Evolutionary conservation across 2,329 filamentous ascomycete genomes (phyloP).

Genomic region (Epichloe sylvatica): DNA sequence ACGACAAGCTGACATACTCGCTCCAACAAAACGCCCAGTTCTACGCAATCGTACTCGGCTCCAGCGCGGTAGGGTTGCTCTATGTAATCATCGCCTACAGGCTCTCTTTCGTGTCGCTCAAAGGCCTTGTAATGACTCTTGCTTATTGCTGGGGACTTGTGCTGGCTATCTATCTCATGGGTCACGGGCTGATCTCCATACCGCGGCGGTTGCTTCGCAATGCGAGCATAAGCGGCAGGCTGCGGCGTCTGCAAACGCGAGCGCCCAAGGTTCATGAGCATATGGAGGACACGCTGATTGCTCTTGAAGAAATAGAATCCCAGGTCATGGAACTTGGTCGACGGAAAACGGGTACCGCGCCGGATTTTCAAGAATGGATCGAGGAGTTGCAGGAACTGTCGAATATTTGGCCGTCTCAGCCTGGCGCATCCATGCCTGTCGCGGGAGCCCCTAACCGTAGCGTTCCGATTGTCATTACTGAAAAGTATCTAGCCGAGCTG

Average conservation of each 20-base stretch:
- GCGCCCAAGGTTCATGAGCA: conserved; percentile 78
- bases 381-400: conserved; percentile 77
- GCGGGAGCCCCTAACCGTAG: conserved; percentile 30
- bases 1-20: conserved; percentile 69
- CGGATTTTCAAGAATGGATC: conserved; percentile 81
- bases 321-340: conserved; percentile 68
- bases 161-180: conserved; percentile 93
- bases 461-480: conserved; percentile 74
- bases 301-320: conserved; percentile 65
- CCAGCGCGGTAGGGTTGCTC: conserved; percentile 56
- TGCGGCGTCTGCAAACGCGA: conserved; percentile 62
- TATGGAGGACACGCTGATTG: conserved; percentile 69
- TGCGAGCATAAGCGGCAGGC: conserved; percentile 58
- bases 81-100: conserved; percentile 76
- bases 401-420: conserved; percentile 49
- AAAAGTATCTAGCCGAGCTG: conserved; percentile 82
- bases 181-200: conserved; percentile 85
- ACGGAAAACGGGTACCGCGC: conserved; percentile 65
- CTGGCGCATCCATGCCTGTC: conserved; percentile 27
- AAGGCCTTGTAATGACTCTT: conserved; percentile 78
- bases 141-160: conserved; percentile 89
- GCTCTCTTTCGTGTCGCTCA: conserved; percentile 57
- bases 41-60: conserved; percentile 63
- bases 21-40: conserved; percentile 79
- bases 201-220: conserved; percentile 69